Evolutionary conservation across 1,284 basidiomycete species (phyloP), one percentile per base, ranked within the genome.

Genomic region (Phellopilus nigrolimitatus): DNA sequence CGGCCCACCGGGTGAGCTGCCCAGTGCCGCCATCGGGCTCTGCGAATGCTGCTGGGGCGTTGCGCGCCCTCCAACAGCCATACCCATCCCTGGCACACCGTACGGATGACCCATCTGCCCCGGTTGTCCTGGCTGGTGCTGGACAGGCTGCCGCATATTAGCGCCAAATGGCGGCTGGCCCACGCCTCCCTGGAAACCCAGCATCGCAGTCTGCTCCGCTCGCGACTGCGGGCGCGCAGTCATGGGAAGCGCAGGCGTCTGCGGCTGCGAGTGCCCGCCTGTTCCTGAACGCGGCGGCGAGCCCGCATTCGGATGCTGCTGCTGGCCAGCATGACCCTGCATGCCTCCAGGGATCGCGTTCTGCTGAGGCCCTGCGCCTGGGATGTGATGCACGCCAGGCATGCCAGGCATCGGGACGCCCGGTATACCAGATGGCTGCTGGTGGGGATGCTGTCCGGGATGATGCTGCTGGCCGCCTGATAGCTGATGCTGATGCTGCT

Each of bases 261-360:
- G 49, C 13, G 53, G 49, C 22, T 51, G 49, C 17, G 42, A 47
- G 4, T 41, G 52, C 19, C 39, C 48, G 22, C 44, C 27, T 25
- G 47, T 53, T 13, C 50, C 54, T 5, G 54, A 41, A n/a, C 54
- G 50, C 13, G 45, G 45, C 3, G 51, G 46, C 13, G 54, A 51
- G 19, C 28, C 53, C 2, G 42, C 38, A 40, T 51, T 47, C 17
- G 40, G 17, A 24, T 17, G 44, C 21, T 27, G n/a, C 27, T 42
- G 46, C 1, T 17, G 4, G 12, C 44, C 34, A 5, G 42, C 42
- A 39, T 45, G 50, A 3, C 31, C 42, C 17, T 34, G 41, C 44
- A 45, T 37, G 5, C 33, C 50, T 9, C 33, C 42, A 7, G 50
- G 33, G 25, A 44, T 38, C 25, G 47, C 6, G 25, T 40, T 49